Percentiles rank a stretch among this genome's conserved stretches.
Evolutionary conservation across 2,329 filamentous ascomycete genomes (phyloP).

Genomic region (Aciculosporium take): DNA sequence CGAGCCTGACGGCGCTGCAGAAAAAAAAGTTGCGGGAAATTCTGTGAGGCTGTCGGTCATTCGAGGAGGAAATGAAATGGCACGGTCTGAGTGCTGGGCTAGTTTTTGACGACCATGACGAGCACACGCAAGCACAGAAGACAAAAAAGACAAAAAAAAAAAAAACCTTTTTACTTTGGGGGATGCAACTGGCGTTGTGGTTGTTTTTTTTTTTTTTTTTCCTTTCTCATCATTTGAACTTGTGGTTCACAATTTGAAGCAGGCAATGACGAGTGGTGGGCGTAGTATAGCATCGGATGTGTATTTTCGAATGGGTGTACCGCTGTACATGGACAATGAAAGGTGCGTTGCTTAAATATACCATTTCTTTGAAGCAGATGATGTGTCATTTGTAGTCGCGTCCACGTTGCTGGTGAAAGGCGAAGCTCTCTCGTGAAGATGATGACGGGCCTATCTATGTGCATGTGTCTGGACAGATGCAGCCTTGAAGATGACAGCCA

Average conservation of each 20-base stretch:
- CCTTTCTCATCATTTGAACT: background rate
- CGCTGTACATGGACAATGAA: background rate
- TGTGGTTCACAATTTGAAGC: background rate
- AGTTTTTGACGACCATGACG: slow-evolving; percentile 1
- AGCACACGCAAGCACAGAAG: background rate
- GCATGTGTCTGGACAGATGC: too few relatives aligned
- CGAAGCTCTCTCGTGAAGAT: too few relatives aligned
- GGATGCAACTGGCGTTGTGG: slow-evolving; percentile 3
- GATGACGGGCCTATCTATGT: too few relatives aligned
- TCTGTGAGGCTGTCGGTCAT: slow-evolving; percentile 37
- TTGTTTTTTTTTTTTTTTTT: background rate
- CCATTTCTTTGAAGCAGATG: too few relatives aligned
- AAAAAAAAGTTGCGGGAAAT: slow-evolving; percentile 73
- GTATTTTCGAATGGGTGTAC: background rate
- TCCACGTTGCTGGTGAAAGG: too few relatives aligned
- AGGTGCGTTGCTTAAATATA: background rate
- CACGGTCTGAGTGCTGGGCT: background rate
- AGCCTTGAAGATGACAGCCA: too few relatives aligned
- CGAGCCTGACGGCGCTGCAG: slow-evolving; percentile 58
- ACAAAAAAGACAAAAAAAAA: background rate
- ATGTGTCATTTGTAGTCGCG: too few relatives aligned
- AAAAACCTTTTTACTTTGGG: background rate
- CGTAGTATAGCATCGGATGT: background rate
- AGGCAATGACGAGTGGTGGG: background rate
- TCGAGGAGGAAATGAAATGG: background rate